A percentile compares a stretch with the other conserved stretches of the same genome.
phyloP scores from a whole-genome alignment of 805 yeast genomes.

The Wickerhamiella cacticola region DNA sequence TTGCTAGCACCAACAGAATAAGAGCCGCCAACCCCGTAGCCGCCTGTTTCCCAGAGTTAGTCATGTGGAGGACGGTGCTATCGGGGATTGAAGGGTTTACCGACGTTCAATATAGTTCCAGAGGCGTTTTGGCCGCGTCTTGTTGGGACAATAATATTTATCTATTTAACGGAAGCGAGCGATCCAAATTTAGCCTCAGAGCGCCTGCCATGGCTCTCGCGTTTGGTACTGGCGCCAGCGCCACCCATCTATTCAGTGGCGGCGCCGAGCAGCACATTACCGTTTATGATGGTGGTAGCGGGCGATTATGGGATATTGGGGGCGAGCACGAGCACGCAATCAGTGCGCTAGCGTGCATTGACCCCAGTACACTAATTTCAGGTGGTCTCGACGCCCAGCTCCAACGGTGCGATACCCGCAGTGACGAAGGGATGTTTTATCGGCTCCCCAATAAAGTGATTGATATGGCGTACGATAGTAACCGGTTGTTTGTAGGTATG shows the following conservation, averaged over 20 bases:
- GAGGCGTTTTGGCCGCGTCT: constrained; percentile 3
- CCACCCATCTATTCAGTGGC: constrained; percentile 8
- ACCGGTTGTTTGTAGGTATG: constrained; percentile 39
- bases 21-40: not conserved
- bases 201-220: constrained; percentile 13
- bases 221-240: constrained; percentile 3
- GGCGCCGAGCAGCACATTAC: constrained; percentile 14
- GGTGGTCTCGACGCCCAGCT: constrained; percentile 11
- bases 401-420: constrained; percentile 11
- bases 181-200: constrained; percentile 1
- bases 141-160: constrained; percentile 12
- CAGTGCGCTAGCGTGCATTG: not conserved
- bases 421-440: constrained; percentile 11
- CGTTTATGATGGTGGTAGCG: constrained; percentile 6
- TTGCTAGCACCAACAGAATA: not conserved
- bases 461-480: constrained; percentile 42
- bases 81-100: constrained; percentile 8
- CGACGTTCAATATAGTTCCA: constrained; percentile 4
- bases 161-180: not conserved
- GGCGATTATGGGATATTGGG: constrained; percentile 11
- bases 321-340: constrained; percentile 12
- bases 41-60: not conserved
- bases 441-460: constrained; percentile 38
- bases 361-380: not conserved
- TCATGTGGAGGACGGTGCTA: constrained; percentile 11